These are phyloP conservation scores for Annulohypoxylon truncatum DNA, from an alignment of 2,329 filamentous ascomycete genomes.

Conservation along the genomic window DNA sequence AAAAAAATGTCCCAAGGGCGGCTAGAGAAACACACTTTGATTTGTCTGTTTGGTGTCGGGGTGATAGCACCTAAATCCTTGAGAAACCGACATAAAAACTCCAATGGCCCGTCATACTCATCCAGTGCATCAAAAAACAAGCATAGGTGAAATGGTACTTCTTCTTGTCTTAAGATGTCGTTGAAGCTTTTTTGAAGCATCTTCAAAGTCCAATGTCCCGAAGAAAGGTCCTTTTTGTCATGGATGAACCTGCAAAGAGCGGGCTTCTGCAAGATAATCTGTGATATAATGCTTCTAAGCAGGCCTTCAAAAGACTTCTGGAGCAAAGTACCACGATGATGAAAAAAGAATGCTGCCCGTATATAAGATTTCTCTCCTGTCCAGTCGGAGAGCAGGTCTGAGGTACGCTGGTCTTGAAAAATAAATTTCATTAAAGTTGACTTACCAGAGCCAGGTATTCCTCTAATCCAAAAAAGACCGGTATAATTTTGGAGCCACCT, in stretches of 20 bases:
- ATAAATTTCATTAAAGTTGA: slow-evolving; percentile 43
- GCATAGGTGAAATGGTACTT: slow-evolving; percentile 12
- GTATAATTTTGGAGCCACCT: slow-evolving; percentile 25
- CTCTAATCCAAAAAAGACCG: slow-evolving; percentile 38
- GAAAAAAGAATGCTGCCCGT: slow-evolving; percentile 31
- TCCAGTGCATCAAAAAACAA: slow-evolving; percentile 32
- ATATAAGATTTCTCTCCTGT: not conserved
- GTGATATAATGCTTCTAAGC: slow-evolving; percentile 24
- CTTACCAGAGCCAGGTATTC: slow-evolving; percentile 37
- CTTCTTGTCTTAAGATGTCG: slow-evolving; percentile 5
- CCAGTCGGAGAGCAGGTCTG: slow-evolving; percentile 21
- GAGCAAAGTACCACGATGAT: slow-evolving; percentile 21
- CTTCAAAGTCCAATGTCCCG: not conserved
- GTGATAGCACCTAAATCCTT: not conserved
- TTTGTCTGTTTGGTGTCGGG: not conserved
- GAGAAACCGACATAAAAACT: slow-evolving; percentile 17
- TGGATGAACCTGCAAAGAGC: not conserved
- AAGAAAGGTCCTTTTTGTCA: not conserved
- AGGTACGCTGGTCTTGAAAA: slow-evolving; percentile 13
- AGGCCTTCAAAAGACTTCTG: slow-evolving; percentile 35
- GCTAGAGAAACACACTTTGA: slow-evolving; percentile 11
- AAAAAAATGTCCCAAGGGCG: slow-evolving; percentile 6
- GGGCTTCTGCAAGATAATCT: not conserved
- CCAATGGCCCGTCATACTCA: slow-evolving; percentile 23
- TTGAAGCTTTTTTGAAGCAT: not conserved